A percentile compares a stretch with the other conserved stretches of the same genome.
phyloP scores from a whole-genome alignment of 2,329 filamentous ascomycete genomes.

The Diplocarpon mali region DNA sequence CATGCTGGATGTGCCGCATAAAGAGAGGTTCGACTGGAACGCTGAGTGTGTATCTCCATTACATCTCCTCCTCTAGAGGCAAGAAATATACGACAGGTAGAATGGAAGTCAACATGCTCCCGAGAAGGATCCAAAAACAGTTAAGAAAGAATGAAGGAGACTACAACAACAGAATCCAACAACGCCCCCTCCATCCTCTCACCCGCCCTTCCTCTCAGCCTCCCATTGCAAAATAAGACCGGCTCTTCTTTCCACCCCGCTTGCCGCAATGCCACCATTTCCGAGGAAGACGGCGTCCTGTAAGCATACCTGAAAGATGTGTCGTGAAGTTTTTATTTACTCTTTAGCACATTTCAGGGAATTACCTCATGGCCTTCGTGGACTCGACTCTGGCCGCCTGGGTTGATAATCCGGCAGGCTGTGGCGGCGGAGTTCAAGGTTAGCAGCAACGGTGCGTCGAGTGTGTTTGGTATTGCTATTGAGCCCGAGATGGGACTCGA shows the following conservation, averaged over 20 bases:
- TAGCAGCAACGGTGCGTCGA: slow-evolving; percentile 14
- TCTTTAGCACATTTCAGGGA: slow-evolving; percentile 23
- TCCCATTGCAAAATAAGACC: slow-evolving; percentile 29
- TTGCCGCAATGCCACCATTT: slow-evolving; percentile 27
- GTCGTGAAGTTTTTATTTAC: slow-evolving; percentile 10
- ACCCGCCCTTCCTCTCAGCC: slow-evolving; percentile 27
- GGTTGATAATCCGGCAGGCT: slow-evolving; percentile 9
- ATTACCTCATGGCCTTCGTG: slow-evolving; percentile 20
- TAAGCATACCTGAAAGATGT: slow-evolving; percentile 3
- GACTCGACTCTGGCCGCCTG: slow-evolving; percentile 10
- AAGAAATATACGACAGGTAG: background rate
- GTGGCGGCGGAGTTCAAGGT: slow-evolving; percentile 21
- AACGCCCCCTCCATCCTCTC: slow-evolving; percentile 29
- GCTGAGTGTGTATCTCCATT: slow-evolving; percentile 22
- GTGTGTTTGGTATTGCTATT: slow-evolving; percentile 14
- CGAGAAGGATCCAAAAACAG: slow-evolving; percentile 5
- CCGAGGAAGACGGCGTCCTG: slow-evolving; percentile 3
- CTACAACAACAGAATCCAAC: slow-evolving; percentile 27
- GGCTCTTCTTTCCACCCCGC: slow-evolving; percentile 36
- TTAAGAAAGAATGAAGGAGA: slow-evolving; percentile 16
- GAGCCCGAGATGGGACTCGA: slow-evolving; percentile 19
- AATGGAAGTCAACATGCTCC: background rate
- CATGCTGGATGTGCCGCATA: slow-evolving; percentile 27
- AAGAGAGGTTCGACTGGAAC: slow-evolving; percentile 30
- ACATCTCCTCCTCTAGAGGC: background rate